Conservation (phyloP, 768 basidiomycete genomes). For the Hydnomerulius pinastri region DNA sequence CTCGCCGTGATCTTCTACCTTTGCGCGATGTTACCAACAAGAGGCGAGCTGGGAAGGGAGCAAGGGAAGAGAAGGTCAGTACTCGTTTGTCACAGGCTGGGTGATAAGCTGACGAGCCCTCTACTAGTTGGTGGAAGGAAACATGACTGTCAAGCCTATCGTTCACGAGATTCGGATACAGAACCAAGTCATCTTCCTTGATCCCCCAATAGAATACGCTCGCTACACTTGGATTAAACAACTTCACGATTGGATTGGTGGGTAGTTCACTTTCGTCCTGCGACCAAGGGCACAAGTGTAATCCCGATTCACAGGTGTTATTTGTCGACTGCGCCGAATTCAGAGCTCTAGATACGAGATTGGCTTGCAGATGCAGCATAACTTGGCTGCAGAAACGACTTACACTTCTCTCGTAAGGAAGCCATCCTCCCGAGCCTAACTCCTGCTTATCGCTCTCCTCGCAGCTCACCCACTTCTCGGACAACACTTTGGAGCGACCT, state of each 20-base stretch:
- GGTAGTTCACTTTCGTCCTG: constrained; percentile 13
- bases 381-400: constrained; percentile 62
- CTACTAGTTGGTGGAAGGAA: constrained; percentile 65
- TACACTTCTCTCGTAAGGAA: constrained; percentile 78
- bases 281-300: background rate
- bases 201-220: constrained; percentile 96
- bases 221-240: constrained; percentile 88
- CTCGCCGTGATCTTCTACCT: constrained; percentile 51
- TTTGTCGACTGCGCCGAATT: constrained; percentile 84
- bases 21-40: constrained; percentile 62
- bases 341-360: constrained; percentile 98
- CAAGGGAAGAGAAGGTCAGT: constrained; percentile 78
- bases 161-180: constrained; percentile 97
- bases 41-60: constrained; percentile 67
- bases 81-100: background rate
- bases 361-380: constrained; percentile 85
- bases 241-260: constrained; percentile 88
- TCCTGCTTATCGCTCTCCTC: constrained; percentile 9
- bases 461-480: constrained; percentile 74
- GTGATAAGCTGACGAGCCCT: background rate
- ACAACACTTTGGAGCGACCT: constrained; percentile 75
- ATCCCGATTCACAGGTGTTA: constrained; percentile 54
- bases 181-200: constrained; percentile 98
- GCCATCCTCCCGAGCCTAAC: background rate
- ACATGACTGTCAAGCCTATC: constrained; percentile 80